Evolutionary conservation across 192 early-diverging fungal species (phyloP).

Genomic region (Gamsiella multidivaricata): DNA sequence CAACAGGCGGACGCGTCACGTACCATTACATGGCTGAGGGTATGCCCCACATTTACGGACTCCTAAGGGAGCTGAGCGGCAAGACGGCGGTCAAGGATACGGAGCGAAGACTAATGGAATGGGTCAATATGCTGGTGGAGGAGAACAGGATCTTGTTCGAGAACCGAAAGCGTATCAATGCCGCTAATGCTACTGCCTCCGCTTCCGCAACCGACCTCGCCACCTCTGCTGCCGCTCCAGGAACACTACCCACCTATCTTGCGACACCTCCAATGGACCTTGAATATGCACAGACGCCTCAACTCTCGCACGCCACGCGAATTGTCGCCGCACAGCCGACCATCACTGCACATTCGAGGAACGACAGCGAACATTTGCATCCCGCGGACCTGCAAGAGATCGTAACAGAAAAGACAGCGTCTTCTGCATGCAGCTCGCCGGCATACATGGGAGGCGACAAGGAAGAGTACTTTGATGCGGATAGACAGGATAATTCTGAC

Average conservation of each 20-base stretch:
- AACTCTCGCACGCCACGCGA: slow-evolving; percentile 33
- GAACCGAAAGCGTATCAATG: slow-evolving; percentile 31
- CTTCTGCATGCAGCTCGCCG: not conserved
- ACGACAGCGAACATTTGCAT: not conserved
- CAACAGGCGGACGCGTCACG: slow-evolving; percentile 35
- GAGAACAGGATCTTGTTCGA: slow-evolving; percentile 52
- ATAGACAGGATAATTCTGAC: slow-evolving; percentile 38
- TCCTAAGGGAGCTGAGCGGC: slow-evolving; percentile 36
- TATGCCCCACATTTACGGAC: slow-evolving; percentile 38
- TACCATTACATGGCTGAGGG: slow-evolving; percentile 53
- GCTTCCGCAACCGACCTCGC: not conserved
- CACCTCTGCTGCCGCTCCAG: not conserved
- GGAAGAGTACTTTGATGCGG: slow-evolving; percentile 41
- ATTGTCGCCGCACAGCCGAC: slow-evolving; percentile 31
- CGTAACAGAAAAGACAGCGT: slow-evolving; percentile 27
- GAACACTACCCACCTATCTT: not conserved
- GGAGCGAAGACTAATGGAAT: slow-evolving; percentile 46
- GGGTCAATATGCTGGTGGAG: slow-evolving; percentile 49
- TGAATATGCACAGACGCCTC: slow-evolving; percentile 20
- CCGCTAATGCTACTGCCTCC: slow-evolving; percentile 1
- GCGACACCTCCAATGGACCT: slow-evolving; percentile 15
- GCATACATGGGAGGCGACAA: slow-evolving; percentile 28
- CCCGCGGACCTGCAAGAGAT: slow-evolving; percentile 27
- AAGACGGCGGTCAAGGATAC: slow-evolving; percentile 53
- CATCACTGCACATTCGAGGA: slow-evolving; percentile 7